Evolutionary conservation across 2,329 filamentous ascomycete species (phyloP), one percentile per base, ranked within the genome.

Genomic region (Ophiocordyceps camponoti-saundersi): DNA sequence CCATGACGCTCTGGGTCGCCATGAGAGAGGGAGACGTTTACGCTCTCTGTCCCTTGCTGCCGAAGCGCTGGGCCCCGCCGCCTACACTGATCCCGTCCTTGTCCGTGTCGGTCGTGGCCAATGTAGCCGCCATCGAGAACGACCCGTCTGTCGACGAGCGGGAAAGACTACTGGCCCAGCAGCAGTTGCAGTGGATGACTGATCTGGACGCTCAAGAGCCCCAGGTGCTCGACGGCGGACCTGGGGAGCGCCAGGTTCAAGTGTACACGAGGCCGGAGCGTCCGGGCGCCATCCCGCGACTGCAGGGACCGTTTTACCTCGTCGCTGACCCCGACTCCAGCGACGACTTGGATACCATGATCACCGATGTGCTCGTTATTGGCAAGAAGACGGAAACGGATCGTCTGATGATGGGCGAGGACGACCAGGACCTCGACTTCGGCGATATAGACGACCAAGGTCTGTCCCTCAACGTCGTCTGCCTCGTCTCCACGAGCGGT

Each of bases 1-100:
- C 89, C 11, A 95, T 95, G 85, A 96, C 92, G 0, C 71, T 98
- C 12, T 98, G 90, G 86, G 69, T 96, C 46, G 88, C 89, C n/a
- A 98, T 95, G 84, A 79, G 79, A 36, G 84, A 87, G 49, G 92
- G 92, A 3, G 89, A 95, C 58, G 75, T 96, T 6, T 98, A 98
- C 58, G 89, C 90, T 2, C 69, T 98, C 10, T 95, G 89, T 59
- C 92, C 92, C 2, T 71, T 98, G 40, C 69, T 98, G 30, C 92
- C 92, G 1, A 79, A 80, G 46, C 86, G 82, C 55, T 96, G 90
- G 88, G 79, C 85, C 22, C 80, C 83, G 22, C 80, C 82, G 15
- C 73, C 80, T 1, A 82, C 83, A 0, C 70, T 92, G 30, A 78
- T 95, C 15, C 84, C 88, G 2, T 88, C 87, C 0, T 71, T 95